Evolutionary conservation across 257 asterid genomes (phyloP).

Genomic region (Solanum tarijense): DNA sequence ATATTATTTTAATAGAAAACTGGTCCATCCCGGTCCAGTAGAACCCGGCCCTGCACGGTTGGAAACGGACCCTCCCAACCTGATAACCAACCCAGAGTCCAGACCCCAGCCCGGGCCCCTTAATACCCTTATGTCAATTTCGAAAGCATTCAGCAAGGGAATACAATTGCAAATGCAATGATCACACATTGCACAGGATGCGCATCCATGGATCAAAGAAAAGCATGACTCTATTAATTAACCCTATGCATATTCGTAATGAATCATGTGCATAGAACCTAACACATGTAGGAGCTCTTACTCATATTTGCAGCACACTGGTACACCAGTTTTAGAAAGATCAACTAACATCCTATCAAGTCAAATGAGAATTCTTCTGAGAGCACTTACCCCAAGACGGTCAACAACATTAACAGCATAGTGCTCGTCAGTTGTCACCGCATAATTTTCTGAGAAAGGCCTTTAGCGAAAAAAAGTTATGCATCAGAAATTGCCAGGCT

Average conservation of each 20-base stretch:
- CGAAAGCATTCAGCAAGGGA: not conserved
- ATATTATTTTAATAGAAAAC: not conserved
- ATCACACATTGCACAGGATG: not conserved
- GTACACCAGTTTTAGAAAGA: not conserved
- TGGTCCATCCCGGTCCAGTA: not conserved
- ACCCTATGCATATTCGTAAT: not conserved
- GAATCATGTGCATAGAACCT: not conserved
- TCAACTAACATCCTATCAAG: not conserved
- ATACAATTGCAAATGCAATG: not conserved
- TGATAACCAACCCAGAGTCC: not conserved
- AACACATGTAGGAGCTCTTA: not conserved
- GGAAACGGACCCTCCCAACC: not conserved
- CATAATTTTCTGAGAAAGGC: slow-evolving; percentile 72
- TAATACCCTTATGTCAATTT: not conserved
- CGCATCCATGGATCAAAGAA: not conserved
- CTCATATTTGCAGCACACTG: not conserved
- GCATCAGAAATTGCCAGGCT: not conserved
- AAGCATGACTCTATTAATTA: not conserved
- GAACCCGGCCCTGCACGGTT: not conserved
- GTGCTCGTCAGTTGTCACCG: slow-evolving; percentile 43
- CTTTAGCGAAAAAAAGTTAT: slow-evolving; percentile 29
- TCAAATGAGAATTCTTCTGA: slow-evolving; percentile 5
- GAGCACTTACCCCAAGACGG: slow-evolving; percentile 56
- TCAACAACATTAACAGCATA: slow-evolving; percentile 64
- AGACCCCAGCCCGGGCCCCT: not conserved